Evolutionary conservation across 305 asterid species (phyloP).

Genomic region (Fraxinus albicans): DNA sequence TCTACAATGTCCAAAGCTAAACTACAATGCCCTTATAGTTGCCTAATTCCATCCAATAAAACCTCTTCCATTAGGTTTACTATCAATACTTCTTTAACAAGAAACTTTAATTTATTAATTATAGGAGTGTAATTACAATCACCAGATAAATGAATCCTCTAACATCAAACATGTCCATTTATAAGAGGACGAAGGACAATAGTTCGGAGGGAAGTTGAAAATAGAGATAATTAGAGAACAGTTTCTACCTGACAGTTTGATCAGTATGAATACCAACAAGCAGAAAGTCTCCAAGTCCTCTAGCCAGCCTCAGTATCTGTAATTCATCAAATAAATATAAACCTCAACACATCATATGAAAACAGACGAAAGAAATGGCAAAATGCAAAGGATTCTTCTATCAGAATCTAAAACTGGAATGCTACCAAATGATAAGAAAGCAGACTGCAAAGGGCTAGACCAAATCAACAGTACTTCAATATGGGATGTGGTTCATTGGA

Average conservation of each 20-base stretch:
- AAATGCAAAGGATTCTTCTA: slow-evolving; percentile 5
- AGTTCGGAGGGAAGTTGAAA: neutral
- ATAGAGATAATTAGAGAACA: slow-evolving; percentile 6
- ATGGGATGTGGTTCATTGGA: neutral
- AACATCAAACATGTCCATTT: neutral
- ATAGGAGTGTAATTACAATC: neutral
- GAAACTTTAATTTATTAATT: neutral
- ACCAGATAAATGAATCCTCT: neutral
- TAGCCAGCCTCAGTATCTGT: slow-evolving; percentile 88
- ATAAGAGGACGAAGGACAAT: neutral
- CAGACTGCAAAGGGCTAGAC: neutral
- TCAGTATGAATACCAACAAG: slow-evolving; percentile 99
- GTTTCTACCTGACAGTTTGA: slow-evolving; percentile 75
- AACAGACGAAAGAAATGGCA: slow-evolving; percentile 4
- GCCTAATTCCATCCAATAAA: neutral
- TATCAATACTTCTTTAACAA: neutral
- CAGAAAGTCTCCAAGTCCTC: slow-evolving; percentile 97
- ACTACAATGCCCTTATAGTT: neutral
- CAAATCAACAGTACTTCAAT: neutral
- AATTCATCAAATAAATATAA: slow-evolving; percentile 23
- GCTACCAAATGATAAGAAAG: neutral
- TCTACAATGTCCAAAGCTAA: neutral
- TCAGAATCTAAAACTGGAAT: neutral
- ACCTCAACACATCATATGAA: neutral
- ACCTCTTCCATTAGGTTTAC: neutral